Base-by-base conservation (phyloP, 2,329 filamentous ascomycete genomes). In the Epichloe scottii region DNA sequence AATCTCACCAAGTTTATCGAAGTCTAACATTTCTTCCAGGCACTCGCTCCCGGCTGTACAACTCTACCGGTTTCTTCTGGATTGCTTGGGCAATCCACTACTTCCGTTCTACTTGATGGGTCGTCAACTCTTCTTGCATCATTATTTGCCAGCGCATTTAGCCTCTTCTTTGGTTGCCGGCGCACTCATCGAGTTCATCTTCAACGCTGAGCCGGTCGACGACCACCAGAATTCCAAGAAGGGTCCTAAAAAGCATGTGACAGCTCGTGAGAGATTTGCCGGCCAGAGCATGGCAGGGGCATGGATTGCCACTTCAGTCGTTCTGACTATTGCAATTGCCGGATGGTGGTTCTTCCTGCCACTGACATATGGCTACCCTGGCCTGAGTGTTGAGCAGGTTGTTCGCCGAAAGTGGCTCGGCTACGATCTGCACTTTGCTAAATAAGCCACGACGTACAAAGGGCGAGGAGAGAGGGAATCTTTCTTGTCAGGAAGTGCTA, bases 61-160 rank as follows among this genome's bases (percentile, higher is more conserved):
- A 97, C 76, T 96, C 89, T 50, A 97, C 93, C 0, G 93, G 93
- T 23, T 98, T 98, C 79, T 94, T 98, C 75, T 97, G 96, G 81
- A 80, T 98, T 52, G 89, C 89, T 51, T 98, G 93, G 93, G 89
- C 88, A 14, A 91, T 89, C 2, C 93, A 98, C 68, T 98, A 96
- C 74, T 82, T 95, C 68, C 91, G 49, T 98, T 98, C 76, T 98
- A 83, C 73, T 81, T 96, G 56, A 98, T 98, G 91, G 91, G 91
- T 52, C 89, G 91, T 60, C 91, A 98, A 68, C 83, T 96, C 57
- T 98, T 98, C 82, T 71, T 98, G 59, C 93, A 98, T 68, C 93
- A 98, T 70, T 98, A 98, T 65, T 80, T 98, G 3, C 93, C 93
- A 0, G 89, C 93, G 1, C 93, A 98, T 64, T 77, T 98, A 11